Evolutionary conservation across 371 early-diverging fungal genomes (phyloP), one percentile per base, ranked within the genome.

Genomic region (Apophysomyces elegans): DNA sequence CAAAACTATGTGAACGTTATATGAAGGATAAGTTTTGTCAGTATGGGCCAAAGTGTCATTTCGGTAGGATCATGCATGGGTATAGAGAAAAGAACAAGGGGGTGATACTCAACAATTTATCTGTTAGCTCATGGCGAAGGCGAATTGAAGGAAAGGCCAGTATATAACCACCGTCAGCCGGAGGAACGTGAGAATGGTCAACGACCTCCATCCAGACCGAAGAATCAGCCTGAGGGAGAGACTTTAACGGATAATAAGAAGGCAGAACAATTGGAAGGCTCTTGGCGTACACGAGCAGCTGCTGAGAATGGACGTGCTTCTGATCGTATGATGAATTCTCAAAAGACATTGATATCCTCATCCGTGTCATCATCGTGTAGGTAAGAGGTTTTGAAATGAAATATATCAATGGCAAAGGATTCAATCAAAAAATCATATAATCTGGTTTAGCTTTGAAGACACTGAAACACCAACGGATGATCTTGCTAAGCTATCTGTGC

Each of bases 41-140:
- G 58, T 95, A 92, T 69, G 91, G 91, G 21, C 87, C 86, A 14
- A 90, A 90, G 64, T 95, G 95, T 79, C 91, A 91, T 71, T 95
- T 93, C 82, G 95, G 93, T 65, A 78, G 60, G 75, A 41, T 26
- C 32, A 26, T 41, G 41, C 8, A 41, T 44, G 16, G 36, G 14
- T 44, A 26, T n/a, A 36, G 11, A 61, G 44, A 8, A 39, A 58
- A 54, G 18, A 37, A 39, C 54, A 14, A 36, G 13, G 13, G 37
- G 32, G 14, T 38, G 3, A 6, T 7, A 58, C 58, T 9, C 39
- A 58, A 36, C 16, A 37, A 21, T 65, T 57, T 46, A 37, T 39
- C 5, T 56, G 35, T 8, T 41, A 74, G 65, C 74, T 8, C 73
- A 73, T 56, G 73, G 73, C 16, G 43, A 46, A 14, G 11, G 43